Percentiles rank a stretch among this genome's conserved stretches.
These are phyloP conservation scores for Zymoseptoria tritici DNA, from an alignment of 2,329 filamentous ascomycete species.

Conservation along the genomic window DNA sequence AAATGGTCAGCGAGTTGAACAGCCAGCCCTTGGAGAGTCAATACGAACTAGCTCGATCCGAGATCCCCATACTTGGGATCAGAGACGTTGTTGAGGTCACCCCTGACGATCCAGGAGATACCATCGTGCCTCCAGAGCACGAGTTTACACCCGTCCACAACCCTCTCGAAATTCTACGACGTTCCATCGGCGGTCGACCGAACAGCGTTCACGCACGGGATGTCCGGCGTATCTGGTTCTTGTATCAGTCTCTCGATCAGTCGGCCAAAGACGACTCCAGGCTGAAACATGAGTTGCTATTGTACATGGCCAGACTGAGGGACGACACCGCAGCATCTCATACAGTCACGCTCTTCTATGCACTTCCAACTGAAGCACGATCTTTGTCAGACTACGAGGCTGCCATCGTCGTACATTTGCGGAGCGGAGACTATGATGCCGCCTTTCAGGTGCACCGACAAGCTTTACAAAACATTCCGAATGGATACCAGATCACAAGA, in stretches of 20 bases:
- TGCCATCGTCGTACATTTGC: constrained; percentile 13
- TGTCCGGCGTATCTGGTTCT: constrained; percentile 26
- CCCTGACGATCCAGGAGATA: not conserved
- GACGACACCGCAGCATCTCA: constrained; percentile 16
- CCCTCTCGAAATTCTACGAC: not conserved
- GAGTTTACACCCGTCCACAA: not conserved
- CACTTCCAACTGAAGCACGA: constrained; percentile 15
- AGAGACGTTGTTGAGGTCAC: not conserved
- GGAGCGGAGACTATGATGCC: constrained; percentile 7
- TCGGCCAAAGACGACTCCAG: constrained; percentile 14
- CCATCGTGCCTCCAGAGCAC: not conserved
- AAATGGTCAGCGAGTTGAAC: not conserved
- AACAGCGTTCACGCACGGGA: not conserved
- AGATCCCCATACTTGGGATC: not conserved
- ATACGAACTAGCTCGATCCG: not conserved
- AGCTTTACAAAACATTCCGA: constrained; percentile 20
- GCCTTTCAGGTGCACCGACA: constrained; percentile 20
- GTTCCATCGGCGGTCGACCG: not conserved
- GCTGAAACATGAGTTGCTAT: constrained; percentile 22
- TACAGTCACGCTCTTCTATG: constrained; percentile 20
- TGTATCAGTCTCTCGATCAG: constrained; percentile 29
- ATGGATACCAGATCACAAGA: constrained; percentile 18
- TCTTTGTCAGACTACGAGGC: constrained; percentile 19
- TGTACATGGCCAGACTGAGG: constrained; percentile 16
- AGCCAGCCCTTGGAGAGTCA: not conserved